Evolutionary conservation across 257 asterid genomes (phyloP), one percentile per base, ranked within the genome.

Genomic region (Salvia splendens): DNA sequence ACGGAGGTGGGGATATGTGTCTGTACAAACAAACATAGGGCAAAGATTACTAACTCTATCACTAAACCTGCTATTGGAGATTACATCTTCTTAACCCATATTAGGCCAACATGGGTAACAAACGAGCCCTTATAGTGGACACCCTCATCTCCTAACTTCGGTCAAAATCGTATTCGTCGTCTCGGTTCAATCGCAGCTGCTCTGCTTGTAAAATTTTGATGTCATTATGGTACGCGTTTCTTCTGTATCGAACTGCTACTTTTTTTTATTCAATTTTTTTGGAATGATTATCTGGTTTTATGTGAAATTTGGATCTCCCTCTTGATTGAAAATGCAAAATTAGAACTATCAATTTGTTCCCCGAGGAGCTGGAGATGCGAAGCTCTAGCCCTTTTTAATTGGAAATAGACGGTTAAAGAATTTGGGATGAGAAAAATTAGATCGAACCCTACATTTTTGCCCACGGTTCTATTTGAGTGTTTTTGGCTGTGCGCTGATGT

Each of bases 221-320:
- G 80, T 81, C 14, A 70, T 53, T 57, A 81, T 81, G 89, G 89
- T 84, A 71, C 48, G 74, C 50, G 48, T 48, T 52, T 30, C 38
- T 15, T 35, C 69, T 51, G 69, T 28, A 53, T 67, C 74, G n/a
- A 51, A 42, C 59, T 58, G 41, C 8, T 61, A 6, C 42, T 10
- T 43, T 20, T 20, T 2, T 1, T 42, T 20, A 20, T 40, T 7
- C 11, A 0, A 7, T 43, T 5, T 9, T 17, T 24, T 66, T 15
- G 43, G n/a, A 6, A 42, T 56, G 48, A 10, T 2, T 58, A 20
- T 41, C 15, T 56, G 59, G 7, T 42, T 60, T 41, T 42, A 16
- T 11, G 41, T 69, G 24, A 47, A 48, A 24, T 60, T 65, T 61
- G 79, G 81, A 80, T 80, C 77, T 76, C 42, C 74, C 32, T n/a